phyloP scores from a whole-genome alignment of 1,284 basidiomycete genomes.

The Coriolopsis trogii region DNA sequence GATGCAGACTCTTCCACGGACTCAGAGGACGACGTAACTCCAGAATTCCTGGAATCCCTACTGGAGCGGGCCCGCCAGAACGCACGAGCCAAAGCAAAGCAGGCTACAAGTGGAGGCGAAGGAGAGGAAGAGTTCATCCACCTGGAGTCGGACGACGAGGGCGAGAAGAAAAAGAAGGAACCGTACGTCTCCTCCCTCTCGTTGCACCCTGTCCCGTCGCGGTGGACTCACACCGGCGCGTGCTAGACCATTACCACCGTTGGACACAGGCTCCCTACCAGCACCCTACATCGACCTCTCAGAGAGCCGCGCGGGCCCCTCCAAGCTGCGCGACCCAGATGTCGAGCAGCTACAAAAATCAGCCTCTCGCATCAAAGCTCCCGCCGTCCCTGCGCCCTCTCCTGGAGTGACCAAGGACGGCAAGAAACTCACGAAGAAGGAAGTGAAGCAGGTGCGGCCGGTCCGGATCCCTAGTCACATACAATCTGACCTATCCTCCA shows the following conservation, averaged over 20 bases:
- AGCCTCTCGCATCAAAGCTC: conserved; percentile 46
- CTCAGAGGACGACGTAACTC: conserved; percentile 49
- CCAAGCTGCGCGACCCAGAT: conserved; percentile 61
- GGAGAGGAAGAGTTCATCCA: conserved; percentile 40
- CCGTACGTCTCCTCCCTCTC: conserved; percentile 28
- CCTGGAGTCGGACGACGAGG: conserved; percentile 26
- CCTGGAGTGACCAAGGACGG: conserved; percentile 61
- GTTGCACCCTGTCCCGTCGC: background rate
- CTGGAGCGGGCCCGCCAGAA: conserved; percentile 62
- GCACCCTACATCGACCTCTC: conserved; percentile 62
- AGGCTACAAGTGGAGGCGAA: conserved; percentile 13
- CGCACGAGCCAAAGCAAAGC: conserved; percentile 34
- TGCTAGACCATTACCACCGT: conserved; percentile 62
- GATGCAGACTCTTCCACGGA: conserved; percentile 36
- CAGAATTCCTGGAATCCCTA: conserved; percentile 65
- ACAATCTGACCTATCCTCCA: conserved; percentile 4
- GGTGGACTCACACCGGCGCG: background rate
- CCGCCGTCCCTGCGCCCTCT: conserved; percentile 57
- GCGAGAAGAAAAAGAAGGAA: conserved; percentile 27
- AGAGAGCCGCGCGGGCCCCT: conserved; percentile 44
- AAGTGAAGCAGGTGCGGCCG: conserved; percentile 71
- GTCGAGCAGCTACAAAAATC: conserved; percentile 53
- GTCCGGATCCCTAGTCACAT: no score
- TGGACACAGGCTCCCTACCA: conserved; percentile 67
- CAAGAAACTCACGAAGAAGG: conserved; percentile 65